These are phyloP conservation scores for Alternaria triticina DNA, from an alignment of 2,329 filamentous ascomycete species.

Conservation along the genomic window DNA sequence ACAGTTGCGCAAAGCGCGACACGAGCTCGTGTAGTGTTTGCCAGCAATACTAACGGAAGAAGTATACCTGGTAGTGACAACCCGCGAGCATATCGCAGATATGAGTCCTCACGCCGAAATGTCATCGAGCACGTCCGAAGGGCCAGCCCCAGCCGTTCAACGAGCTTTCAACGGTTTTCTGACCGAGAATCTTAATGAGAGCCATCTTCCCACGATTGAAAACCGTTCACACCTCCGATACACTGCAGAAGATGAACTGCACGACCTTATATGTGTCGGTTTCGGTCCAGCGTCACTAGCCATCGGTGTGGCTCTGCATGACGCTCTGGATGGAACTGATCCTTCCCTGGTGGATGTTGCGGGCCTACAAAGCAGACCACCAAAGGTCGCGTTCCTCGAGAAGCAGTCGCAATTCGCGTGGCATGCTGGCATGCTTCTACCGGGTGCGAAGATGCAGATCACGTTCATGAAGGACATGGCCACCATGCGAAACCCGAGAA, in stretches of 20 bases:
- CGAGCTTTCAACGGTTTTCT: constrained; percentile 39
- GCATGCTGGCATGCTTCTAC: constrained; percentile 95
- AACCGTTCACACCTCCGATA: constrained; percentile 58
- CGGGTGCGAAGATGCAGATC: constrained; percentile 95
- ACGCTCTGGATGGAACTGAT: constrained; percentile 60
- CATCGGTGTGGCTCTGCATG: constrained; percentile 87
- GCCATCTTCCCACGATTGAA: constrained; percentile 33
- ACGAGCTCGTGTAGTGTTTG: background rate
- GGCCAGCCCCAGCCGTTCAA: constrained; percentile 28
- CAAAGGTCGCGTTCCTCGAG: constrained; percentile 86
- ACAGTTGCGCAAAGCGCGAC: background rate
- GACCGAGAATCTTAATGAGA: constrained; percentile 34
- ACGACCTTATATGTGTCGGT: constrained; percentile 88
- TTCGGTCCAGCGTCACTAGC: constrained; percentile 92
- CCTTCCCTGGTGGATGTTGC: constrained; percentile 39
- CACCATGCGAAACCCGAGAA: constrained; percentile 83
- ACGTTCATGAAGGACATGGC: constrained; percentile 97
- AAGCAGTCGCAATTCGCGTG: constrained; percentile 83
- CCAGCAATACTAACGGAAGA: background rate
- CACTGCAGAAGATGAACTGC: constrained; percentile 67
- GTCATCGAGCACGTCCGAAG: constrained; percentile 21
- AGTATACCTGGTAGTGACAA: background rate
- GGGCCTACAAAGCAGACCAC: constrained; percentile 51
- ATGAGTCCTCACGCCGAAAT: constrained; percentile 48
- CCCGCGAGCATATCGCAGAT: background rate